A percentile compares a stretch with the other conserved stretches of the same genome.
Conservation (phyloP, 768 basidiomycete genomes). For the Exidia glandulosa region DNA sequence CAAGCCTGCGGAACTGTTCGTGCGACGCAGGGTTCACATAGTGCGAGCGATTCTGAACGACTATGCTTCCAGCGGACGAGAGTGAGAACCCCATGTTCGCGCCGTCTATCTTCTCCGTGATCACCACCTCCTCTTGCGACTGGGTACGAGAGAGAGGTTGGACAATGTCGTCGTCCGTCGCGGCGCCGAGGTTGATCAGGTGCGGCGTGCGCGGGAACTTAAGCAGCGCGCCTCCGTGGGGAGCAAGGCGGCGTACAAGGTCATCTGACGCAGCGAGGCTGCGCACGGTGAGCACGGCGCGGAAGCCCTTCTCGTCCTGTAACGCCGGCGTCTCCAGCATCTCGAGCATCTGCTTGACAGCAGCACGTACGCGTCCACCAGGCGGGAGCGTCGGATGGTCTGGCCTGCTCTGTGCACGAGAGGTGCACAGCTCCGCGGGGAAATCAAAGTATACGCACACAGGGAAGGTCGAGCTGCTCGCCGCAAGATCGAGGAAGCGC, state of each 20-base stretch:
- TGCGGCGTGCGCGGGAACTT: constrained; percentile 57
- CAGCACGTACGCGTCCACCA: constrained; percentile 41
- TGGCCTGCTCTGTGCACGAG: constrained; percentile 43
- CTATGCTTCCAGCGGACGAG: constrained; percentile 32
- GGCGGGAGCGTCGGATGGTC: constrained; percentile 52
- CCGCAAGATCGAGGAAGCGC: constrained; percentile 37
- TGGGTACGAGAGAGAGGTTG: background rate
- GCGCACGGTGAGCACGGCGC: constrained; percentile 34
- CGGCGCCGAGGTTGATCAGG: constrained; percentile 46
- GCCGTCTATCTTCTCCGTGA: constrained; percentile 58
- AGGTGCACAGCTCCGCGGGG: constrained; percentile 33
- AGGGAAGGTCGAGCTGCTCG: constrained; percentile 34
- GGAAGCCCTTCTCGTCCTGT: constrained; percentile 36
- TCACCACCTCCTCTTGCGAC: constrained; percentile 22
- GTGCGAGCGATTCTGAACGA: constrained; percentile 55
- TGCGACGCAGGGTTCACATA: constrained; percentile 44
- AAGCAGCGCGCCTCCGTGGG: constrained; percentile 25
- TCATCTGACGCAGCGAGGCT: constrained; percentile 43
- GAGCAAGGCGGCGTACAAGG: constrained; percentile 33
- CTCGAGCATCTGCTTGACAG: constrained; percentile 42
- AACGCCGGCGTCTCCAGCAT: constrained; percentile 33
- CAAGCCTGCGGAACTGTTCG: constrained; percentile 51
- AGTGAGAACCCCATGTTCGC: constrained; percentile 59
- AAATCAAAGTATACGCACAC: constrained; percentile 50
- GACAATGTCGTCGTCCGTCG: constrained; percentile 42